Evolutionary conservation across 768 basidiomycete species (phyloP).

Genomic region (Glaciozyma antarctica): DNA sequence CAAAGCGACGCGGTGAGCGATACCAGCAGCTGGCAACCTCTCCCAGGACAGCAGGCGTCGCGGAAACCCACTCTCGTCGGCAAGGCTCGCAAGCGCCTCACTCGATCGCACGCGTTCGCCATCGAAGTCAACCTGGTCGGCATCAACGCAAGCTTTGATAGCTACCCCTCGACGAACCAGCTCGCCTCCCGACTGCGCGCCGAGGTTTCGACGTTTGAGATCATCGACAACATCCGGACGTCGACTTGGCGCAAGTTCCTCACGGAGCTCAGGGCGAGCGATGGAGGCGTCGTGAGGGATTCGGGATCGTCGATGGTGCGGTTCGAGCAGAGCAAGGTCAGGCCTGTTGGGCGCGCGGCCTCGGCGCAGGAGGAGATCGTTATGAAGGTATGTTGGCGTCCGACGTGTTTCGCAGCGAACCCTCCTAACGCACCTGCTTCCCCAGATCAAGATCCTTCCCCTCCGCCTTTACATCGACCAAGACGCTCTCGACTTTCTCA

Average conservation of each 20-base stretch:
- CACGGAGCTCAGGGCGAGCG: conserved; percentile 71
- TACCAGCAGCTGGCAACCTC: conserved; percentile 26
- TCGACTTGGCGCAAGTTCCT: conserved; percentile 98
- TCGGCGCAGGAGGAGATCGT: conserved; percentile 52
- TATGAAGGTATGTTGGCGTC: conserved; percentile 7
- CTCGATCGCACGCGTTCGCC: conserved; percentile 63
- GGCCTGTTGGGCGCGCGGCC: conserved; percentile 51
- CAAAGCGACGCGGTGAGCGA: conserved; percentile 46
- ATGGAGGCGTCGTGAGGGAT: conserved; percentile 77
- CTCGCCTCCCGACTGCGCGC: conserved; percentile 59
- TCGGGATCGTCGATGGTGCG: conserved; percentile 91
- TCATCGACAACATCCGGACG: conserved; percentile 93
- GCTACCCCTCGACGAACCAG: conserved; percentile 40
- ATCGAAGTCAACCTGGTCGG: conserved; percentile 73
- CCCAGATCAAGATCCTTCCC: conserved; percentile 78
- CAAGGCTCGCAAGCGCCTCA: conserved; percentile 41
- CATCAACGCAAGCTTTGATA: conserved; percentile 53
- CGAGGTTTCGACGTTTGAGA: conserved; percentile 66
- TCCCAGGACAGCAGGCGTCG: neutral
- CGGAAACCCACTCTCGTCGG: conserved; percentile 8
- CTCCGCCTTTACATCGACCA: conserved; percentile 91
- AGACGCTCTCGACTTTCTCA: conserved; percentile 94
- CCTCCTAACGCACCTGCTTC: neutral
- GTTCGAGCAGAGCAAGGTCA: conserved; percentile 64
- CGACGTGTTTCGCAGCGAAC: conserved; percentile 5